A percentile compares a stretch with the other conserved stretches of the same genome.
Conservation (phyloP, 2,329 filamentous ascomycete genomes). For the Phaeosphaeria sp. region DNA sequence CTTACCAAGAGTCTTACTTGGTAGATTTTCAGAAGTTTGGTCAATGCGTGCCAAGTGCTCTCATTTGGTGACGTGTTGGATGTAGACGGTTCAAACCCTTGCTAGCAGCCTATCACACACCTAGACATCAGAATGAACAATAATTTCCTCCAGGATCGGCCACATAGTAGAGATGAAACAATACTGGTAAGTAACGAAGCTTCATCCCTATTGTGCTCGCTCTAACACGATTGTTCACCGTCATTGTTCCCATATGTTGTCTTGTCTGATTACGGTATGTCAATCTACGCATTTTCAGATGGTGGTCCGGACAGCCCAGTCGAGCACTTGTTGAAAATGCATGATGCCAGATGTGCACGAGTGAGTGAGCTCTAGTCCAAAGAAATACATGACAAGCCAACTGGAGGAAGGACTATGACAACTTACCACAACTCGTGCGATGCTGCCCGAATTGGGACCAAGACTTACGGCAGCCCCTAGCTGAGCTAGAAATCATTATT, state of each 20-base stretch:
- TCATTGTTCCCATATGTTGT: background rate
- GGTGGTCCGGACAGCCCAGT: background rate
- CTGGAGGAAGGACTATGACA: background rate
- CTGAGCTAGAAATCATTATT: background rate
- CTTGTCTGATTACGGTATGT: background rate
- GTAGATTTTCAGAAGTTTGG: background rate
- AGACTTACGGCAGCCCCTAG: background rate
- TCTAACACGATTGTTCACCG: background rate
- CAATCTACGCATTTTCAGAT: background rate
- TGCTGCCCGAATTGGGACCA: background rate
- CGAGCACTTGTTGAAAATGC: background rate
- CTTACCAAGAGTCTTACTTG: slow-evolving; percentile 2
- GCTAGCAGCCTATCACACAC: background rate
- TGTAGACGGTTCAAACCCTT: background rate
- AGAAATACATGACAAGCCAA: background rate
- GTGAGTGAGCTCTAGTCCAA: background rate
- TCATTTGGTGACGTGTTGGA: background rate
- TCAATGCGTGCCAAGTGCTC: background rate
- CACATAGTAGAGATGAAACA: background rate
- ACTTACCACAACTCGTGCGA: background rate
- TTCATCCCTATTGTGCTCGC: background rate
- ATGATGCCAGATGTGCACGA: background rate
- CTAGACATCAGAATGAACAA: background rate
- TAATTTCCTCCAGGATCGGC: background rate
- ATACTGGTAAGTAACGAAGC: background rate